Conservation (phyloP, 768 basidiomycete species). For the Suillus subaureus region DNA sequence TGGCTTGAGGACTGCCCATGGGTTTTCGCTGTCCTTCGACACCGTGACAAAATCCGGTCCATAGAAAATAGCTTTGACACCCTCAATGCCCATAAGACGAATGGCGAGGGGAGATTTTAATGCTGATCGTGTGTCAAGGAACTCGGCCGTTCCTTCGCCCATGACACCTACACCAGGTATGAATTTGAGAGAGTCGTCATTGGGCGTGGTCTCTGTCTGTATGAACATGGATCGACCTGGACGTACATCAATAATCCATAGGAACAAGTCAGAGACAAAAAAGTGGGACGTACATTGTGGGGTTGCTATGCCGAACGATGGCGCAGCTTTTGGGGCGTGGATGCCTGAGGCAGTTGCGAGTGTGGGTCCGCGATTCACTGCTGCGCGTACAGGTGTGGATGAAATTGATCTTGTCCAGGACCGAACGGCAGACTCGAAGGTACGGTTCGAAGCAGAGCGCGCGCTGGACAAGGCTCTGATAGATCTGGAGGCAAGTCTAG, state of each 20-base stretch:
- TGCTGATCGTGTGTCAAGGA: slow-evolving; percentile 86
- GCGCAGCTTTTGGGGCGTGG: slow-evolving; percentile 15
- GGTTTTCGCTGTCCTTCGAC: slow-evolving; percentile 82
- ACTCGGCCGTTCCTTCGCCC: slow-evolving; percentile 89
- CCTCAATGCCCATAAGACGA: no score
- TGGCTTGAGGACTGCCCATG: slow-evolving; percentile 92
- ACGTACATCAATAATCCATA: neutral
- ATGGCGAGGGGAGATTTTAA: slow-evolving; percentile 75
- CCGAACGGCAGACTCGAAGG: slow-evolving; percentile 16
- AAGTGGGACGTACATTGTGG: slow-evolving; percentile 36
- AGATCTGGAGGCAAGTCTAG: slow-evolving; percentile 18
- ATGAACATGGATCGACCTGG: slow-evolving; percentile 94
- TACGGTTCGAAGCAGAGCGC: slow-evolving; percentile 11
- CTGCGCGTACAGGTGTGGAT: slow-evolving; percentile 19
- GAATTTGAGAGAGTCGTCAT: slow-evolving; percentile 97
- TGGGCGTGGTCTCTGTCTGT: slow-evolving; percentile 96
- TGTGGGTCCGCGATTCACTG: slow-evolving; percentile 34
- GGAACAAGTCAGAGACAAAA: neutral
- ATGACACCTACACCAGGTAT: slow-evolving; percentile 92
- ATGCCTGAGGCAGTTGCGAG: slow-evolving; percentile 37
- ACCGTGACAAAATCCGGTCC: slow-evolving; percentile 99
- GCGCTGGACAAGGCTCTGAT: slow-evolving; percentile 15
- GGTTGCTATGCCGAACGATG: slow-evolving; percentile 16
- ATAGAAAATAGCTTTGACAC: slow-evolving; percentile 41
- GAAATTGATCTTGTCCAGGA: slow-evolving; percentile 28